Evolutionary conservation across 208 protist genomes (phyloP).

Genomic region (Leishmania guyanensis): DNA sequence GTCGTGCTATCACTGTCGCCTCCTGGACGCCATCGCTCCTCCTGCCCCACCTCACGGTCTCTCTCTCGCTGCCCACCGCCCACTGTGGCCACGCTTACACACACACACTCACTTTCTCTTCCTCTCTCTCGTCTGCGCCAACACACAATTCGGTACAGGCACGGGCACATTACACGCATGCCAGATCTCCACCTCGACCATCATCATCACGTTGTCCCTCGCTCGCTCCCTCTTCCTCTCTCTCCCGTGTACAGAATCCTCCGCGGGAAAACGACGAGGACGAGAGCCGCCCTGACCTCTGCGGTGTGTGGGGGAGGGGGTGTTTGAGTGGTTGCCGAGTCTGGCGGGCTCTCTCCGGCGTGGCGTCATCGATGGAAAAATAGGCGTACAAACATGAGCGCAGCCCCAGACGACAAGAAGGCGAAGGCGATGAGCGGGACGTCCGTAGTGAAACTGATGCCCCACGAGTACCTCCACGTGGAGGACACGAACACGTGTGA

Average conservation of each 20-base stretch:
- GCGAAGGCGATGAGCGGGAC: constrained; percentile 12
- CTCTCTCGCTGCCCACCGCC: background rate
- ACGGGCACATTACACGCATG: background rate
- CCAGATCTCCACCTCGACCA: background rate
- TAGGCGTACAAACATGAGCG: background rate
- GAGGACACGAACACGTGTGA: constrained; percentile 83
- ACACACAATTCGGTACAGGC: background rate
- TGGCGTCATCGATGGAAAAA: background rate
- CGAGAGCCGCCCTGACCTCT: background rate
- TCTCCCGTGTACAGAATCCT: background rate
- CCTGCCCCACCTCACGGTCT: background rate
- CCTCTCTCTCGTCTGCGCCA: background rate
- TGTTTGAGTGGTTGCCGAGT: background rate
- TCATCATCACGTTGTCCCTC: background rate
- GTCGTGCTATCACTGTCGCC: background rate
- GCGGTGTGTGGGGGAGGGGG: background rate
- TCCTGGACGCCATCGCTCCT: background rate
- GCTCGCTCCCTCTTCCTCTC: background rate
- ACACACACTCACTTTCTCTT: background rate
- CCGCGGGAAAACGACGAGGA: background rate
- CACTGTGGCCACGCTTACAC: background rate
- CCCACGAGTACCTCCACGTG: constrained; percentile 87
- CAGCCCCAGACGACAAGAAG: background rate
- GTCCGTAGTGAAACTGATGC: constrained; percentile 55
- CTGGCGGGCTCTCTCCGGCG: background rate